Conservation (phyloP, 108 stramenopile species). For the Nitzschia putrida region DNA sequence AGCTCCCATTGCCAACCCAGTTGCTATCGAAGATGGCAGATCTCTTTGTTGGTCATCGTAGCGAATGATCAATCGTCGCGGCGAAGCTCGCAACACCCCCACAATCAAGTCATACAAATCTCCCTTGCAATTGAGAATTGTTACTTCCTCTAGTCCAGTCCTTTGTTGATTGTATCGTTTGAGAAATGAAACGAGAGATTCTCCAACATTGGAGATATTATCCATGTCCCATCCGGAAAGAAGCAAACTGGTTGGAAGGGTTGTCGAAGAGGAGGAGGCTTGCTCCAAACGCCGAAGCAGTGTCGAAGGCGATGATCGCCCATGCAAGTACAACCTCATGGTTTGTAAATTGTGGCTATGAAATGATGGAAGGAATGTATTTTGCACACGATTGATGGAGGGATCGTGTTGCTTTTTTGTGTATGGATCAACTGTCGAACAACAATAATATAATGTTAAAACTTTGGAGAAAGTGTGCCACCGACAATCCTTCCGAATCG, state of each 20-base stretch:
- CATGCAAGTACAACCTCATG: not conserved
- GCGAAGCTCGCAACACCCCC: not conserved
- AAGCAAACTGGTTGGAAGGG: not conserved
- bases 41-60: not conserved
- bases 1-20: not conserved
- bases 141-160: not conserved
- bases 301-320: not conserved
- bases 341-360: not conserved
- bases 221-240: conserved; percentile 1
- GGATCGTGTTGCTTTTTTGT: no score
- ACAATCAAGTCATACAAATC: not conserved
- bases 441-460: no score
- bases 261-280: not conserved
- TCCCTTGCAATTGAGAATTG: not conserved
- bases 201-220: not conserved
- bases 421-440: no score
- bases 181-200: not conserved
- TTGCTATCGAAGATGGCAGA: not conserved
- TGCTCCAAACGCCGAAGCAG: not conserved
- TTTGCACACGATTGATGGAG: no score
- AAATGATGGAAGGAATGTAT: not conserved
- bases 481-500: not conserved
- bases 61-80: not conserved
- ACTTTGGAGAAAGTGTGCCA: no score
- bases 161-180: not conserved